Percentiles rank a stretch among this genome's conserved stretches.
These are phyloP conservation scores for Colletotrichum sp. DNA, from an alignment of 2,329 filamentous ascomycete genomes.

Conservation along the genomic window DNA sequence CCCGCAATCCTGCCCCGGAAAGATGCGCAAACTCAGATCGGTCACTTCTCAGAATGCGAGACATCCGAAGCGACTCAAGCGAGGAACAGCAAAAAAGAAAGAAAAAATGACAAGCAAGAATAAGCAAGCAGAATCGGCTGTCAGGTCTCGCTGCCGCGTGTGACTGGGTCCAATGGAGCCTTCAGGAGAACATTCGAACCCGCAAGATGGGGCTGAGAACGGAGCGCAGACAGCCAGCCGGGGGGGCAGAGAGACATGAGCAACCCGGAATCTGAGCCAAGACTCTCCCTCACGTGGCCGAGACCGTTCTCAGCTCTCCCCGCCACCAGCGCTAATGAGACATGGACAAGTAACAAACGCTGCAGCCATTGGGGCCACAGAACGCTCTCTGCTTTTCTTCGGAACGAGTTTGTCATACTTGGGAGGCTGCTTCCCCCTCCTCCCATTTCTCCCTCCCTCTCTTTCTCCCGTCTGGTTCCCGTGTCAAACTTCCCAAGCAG, in stretches of 20 bases:
- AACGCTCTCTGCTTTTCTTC: background rate
- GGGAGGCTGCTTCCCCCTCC: background rate
- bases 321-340: background rate
- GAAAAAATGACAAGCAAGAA: background rate
- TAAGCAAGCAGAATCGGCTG: background rate
- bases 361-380: background rate
- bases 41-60: background rate
- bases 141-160: background rate
- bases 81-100: background rate
- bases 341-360: background rate
- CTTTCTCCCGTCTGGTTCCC: background rate
- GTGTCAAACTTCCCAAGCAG: background rate
- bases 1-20: background rate
- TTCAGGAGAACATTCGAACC: background rate
- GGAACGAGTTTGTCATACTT: background rate
- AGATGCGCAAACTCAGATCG: background rate
- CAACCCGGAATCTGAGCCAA: background rate
- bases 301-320: slow-evolving; percentile 1
- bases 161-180: background rate
- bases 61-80: background rate
- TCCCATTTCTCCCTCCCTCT: background rate
- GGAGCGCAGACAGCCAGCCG: background rate
- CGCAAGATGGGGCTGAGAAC: background rate
- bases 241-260: background rate
- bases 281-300: slow-evolving; percentile 2